Base-by-base conservation (phyloP, 2,329 filamentous ascomycete genomes). In the Dryadomyces quercivorus region DNA sequence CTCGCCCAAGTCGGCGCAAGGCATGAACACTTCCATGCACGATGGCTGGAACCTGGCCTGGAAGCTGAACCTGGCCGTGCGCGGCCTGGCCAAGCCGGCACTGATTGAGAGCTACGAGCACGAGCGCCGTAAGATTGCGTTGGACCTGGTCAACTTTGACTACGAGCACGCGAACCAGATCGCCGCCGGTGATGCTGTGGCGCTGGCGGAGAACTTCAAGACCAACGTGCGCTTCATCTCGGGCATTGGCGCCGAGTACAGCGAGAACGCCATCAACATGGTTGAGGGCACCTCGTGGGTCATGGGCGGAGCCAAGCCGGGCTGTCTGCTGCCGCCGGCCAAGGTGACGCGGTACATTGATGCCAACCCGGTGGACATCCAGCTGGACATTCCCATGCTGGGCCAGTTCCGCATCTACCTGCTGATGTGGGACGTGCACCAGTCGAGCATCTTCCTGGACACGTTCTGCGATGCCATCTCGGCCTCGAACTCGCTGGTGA, bases 381-480 rank as follows among this genome's bases (percentile, higher is more conserved):
- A 91, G 64, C 78, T 88, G 6, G 86, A 90, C 62, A 86, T 90
- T 47, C 86, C 86, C 1, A 78, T 88, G 67, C 72, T 90, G 6
- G 83, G 86, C 26, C 86, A 91, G 63, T 91, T 90, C 71, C 78
- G 84, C 50, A 77, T 89, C 48, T 89, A 86, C 65, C 75, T 90
- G 57, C 77, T 91, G 57, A 77, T 81, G 57, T 80, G 78, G 62
- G 75, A 87, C 61, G 72, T 88, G 73, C 36, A 74, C 76, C 3
- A 61, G 58, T 57, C 59, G 34, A 55, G 70, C 70, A 53, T 69
- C 70, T 87, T 87, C 66, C 70, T 89, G 22, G 70, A 77, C 7
- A 73, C 71, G 0, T 74, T 88, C 44, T 84, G 78, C 60, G 68
- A 73, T 26, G 69, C 75, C 10, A 72, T 86, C 51, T 72, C 74